Percentiles rank a stretch among this genome's conserved stretches.
Evolutionary conservation across 257 asterid species (phyloP).

Genomic region (Echites panduratus): DNA sequence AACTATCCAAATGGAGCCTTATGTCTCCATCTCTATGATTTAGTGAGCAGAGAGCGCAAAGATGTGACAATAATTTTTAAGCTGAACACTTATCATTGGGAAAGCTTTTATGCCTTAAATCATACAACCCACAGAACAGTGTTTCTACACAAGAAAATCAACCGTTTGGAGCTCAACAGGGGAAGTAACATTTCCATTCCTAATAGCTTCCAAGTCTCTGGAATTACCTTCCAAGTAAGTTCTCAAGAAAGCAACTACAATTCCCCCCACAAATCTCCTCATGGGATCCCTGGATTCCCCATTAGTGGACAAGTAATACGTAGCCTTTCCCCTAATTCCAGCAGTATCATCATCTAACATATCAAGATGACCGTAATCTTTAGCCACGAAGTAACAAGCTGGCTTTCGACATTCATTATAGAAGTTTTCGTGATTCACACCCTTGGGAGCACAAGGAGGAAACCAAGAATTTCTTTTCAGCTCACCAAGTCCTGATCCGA

Average conservation of each 20-base stretch:
- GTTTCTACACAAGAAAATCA: constrained; percentile 31
- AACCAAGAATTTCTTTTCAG: constrained; percentile 49
- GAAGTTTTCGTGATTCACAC: constrained; percentile 77
- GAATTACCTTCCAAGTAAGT: constrained; percentile 51
- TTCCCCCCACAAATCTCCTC: constrained; percentile 83
- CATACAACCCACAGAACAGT: too few species aligned
- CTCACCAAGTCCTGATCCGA: constrained; percentile 78
- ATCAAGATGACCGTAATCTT: constrained; percentile 81
- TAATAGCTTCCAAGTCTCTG: constrained; percentile 41
- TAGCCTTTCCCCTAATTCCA: constrained; percentile 65
- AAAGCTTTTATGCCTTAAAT: too few species aligned
- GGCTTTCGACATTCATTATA: constrained; percentile 57
- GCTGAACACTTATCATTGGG: too few species aligned
- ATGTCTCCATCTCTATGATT: too few species aligned
- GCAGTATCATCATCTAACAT: constrained; percentile 73
- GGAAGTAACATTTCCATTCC: constrained; percentile 34
- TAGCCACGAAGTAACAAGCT: constrained; percentile 59
- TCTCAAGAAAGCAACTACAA: constrained; percentile 60
- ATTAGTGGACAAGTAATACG: constrained; percentile 64
- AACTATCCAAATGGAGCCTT: too few species aligned
- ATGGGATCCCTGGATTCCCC: constrained; percentile 67
- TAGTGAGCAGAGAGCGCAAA: too few species aligned
- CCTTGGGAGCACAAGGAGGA: constrained; percentile 83
- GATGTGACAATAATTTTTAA: too few species aligned
- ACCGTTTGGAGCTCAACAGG: constrained; percentile 57